phyloP scores from a whole-genome alignment of 306 rosid species.

The Notholithocarpus densiflorus region DNA sequence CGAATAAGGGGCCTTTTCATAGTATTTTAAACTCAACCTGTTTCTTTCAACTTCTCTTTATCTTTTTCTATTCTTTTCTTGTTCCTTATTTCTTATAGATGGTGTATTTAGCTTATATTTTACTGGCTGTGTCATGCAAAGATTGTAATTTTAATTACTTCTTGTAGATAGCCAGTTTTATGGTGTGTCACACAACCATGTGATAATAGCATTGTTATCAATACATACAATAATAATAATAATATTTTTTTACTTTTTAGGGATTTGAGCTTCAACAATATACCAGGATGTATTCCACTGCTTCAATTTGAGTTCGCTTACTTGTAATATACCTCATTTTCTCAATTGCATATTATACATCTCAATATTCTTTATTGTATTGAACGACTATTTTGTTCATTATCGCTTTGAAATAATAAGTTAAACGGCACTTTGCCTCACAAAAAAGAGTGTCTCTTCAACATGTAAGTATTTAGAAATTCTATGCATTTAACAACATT shows the following conservation, averaged over 20 bases:
- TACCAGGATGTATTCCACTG: constrained; percentile 53
- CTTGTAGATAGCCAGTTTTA: too few relatives aligned
- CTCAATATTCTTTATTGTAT: background rate
- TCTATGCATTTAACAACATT: background rate
- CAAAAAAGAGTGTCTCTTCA: constrained; percentile 45
- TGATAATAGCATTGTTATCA: background rate
- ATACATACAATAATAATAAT: constrained; percentile 2
- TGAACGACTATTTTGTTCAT: constrained; percentile 11
- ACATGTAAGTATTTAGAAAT: constrained; percentile 46
- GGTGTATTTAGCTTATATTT: background rate
- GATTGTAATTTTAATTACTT: too few relatives aligned
- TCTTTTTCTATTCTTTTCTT: background rate
- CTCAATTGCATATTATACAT: background rate
- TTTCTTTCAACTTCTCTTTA: background rate
- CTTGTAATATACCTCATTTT: constrained; percentile 52
- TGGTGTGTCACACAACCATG: background rate
- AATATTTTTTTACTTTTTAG: constrained; percentile 25
- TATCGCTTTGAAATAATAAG: constrained; percentile 71
- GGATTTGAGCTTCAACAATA: constrained; percentile 88
- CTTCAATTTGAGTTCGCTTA: constrained; percentile 58
- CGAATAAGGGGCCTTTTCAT: too few relatives aligned
- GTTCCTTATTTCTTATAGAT: background rate
- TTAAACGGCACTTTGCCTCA: constrained; percentile 58
- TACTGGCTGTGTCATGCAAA: background rate
- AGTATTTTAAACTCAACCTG: too few relatives aligned